Evolutionary conservation across 2,329 filamentous ascomycete genomes (phyloP), one percentile per base, ranked within the genome.

Genomic region (Corynespora cassiicola): DNA sequence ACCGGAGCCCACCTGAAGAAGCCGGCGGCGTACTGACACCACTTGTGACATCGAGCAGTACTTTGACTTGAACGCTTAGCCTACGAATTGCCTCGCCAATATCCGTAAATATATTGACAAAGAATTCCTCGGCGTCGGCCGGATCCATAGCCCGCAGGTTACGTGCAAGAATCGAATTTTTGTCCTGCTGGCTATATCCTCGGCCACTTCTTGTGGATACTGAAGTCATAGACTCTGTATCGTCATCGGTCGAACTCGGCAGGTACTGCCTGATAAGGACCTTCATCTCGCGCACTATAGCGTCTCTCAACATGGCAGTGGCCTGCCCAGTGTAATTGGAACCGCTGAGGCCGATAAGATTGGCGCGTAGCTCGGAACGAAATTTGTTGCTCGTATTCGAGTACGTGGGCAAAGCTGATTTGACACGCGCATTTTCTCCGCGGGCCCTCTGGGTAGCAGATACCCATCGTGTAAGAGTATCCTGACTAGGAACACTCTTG

Each of bases 11-110:
- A 29, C 66, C 56, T 23, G 56, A 47, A 56, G 67, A 45, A 3
- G 67, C 56, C 3, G 74, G 71, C 10, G 69, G 70, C 20, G 74
- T 65, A 12, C 79, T 76, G 34, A 88, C 77, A 9, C 82, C 85
- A 63, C 90, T 96, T 1, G 91, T 94, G 14, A 96, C 88, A 66
- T 99, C 94, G 7, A 99, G 77, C n/a, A 99, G 72, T 7, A 97
- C 85, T 66, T 99, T 99, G 38, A 94, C 87, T 64, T 97, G 92
- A 0, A 90, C 91, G 12, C 89, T 90, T 6, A 96, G 74, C 57
- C 94, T 81, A 39, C 94, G 80, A 31, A 99, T 67, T 3, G 88
- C 88, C 71, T 99, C 94, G 4, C 92, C 87, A 7, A 96, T 86
- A 21, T 87, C 84, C 12, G 90, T 86, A 60, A 97, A 99, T 11